Base-by-base conservation (phyloP, 768 basidiomycete species). In the Trametes meyenii region DNA sequence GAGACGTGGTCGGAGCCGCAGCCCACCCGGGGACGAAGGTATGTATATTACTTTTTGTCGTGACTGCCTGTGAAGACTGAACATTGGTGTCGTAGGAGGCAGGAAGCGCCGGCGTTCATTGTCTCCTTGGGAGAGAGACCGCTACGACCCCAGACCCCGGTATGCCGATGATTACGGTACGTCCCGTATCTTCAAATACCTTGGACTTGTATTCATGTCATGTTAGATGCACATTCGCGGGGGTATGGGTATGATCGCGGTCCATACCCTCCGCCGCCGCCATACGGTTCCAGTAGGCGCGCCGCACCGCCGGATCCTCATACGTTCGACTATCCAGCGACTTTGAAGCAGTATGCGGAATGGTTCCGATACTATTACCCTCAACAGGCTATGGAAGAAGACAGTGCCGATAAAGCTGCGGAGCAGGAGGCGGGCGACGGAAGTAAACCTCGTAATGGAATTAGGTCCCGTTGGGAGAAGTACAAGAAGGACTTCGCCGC, bases 401-500 rank as follows among this genome's bases (percentile, higher is more conserved):
- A 95, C 69, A 87, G 80, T 52, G 85, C 86, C 49, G 92, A 92
- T 77, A 92, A 92, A 69, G 88, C 85, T 51, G 90, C 90, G 14
- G 91, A 93, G 67, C 87, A 87, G 72, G 88, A 91, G 72, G 90
- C 90, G 8, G 90, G 85, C 17, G 88, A 92, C 69, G 90, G 90
- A 39, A 81, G 86, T 26, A 92, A 90, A 72, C 91, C 92, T 44
- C 85, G 91, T 43, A 90, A 91, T 65, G 91, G 90, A 55, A 93
- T 93, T 75, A 87, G 85, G 74, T 74, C 83, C 62, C 85, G 86
- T 50, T 97, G 94, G 88, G 94, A 96, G 74, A 92, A 92, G 71
- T 96, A 97, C 73, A 93, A 94, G 77, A 95, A 94, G 75, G 89
- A 91, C 54, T 96, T 95, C 72, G 80, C 87, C 57, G 88, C 87